Percentiles rank a stretch among this genome's conserved stretches.
These are phyloP conservation scores for Boletellus ananiceps DNA, from an alignment of 768 basidiomycete species.

Conservation along the genomic window DNA sequence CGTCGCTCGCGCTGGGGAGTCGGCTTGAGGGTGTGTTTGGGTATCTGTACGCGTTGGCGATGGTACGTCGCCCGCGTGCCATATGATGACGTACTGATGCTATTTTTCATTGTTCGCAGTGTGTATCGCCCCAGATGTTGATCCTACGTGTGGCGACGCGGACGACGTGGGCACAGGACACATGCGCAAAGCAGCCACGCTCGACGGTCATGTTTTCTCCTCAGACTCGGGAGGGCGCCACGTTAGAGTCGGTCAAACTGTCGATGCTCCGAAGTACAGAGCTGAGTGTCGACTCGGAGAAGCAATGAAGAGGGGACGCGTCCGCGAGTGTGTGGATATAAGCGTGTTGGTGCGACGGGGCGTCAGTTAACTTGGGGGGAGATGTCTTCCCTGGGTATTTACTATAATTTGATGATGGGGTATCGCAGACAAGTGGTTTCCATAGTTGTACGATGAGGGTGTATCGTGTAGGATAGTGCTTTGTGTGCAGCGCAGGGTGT, in stretches of 20 bases:
- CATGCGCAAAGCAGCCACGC: neutral
- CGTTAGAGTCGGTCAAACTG: neutral
- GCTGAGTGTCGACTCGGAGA: neutral
- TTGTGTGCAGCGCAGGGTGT: no score
- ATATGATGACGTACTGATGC: neutral
- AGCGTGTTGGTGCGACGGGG: no score
- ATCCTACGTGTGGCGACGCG: conserved; percentile 8
- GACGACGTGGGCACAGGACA: conserved; percentile 6
- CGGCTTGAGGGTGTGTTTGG: neutral
- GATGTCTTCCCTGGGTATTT: no score
- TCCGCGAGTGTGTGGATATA: no score
- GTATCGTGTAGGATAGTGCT: no score
- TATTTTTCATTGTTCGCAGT: neutral
- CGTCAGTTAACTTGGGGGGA: no score
- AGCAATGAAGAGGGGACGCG: neutral
- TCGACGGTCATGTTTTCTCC: conserved; percentile 10
- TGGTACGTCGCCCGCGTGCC: neutral
- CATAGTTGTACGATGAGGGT: no score
- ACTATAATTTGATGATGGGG: no score
- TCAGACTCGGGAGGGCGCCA: neutral
- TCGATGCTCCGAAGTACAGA: neutral
- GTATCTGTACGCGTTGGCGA: conserved; percentile 2
- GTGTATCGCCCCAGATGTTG: neutral
- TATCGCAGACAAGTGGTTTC: no score
- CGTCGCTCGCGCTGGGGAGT: neutral